Evolutionary conservation across 2,329 filamentous ascomycete genomes (phyloP).

Genomic region (Aspergillus fijiensis): DNA sequence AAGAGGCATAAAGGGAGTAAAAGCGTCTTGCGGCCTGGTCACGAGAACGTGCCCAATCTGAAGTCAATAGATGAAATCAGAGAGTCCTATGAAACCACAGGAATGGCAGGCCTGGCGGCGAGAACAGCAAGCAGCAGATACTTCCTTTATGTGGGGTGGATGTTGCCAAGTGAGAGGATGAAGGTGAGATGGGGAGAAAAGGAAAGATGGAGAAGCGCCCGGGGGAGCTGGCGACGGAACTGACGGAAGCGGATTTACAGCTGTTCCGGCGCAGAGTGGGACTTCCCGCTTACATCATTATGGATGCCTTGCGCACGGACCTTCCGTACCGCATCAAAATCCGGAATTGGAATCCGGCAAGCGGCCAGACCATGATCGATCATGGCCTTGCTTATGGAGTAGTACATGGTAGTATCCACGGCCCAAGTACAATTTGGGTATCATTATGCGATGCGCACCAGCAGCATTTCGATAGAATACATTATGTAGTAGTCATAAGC

Average conservation of each 20-base stretch:
- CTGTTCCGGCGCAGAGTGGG: not conserved
- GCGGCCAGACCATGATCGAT: too few relatives aligned
- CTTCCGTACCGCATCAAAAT: not conserved
- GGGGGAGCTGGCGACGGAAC: not conserved
- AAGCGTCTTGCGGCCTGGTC: slow-evolving; percentile 7
- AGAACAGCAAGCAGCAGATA: slow-evolving; percentile 19
- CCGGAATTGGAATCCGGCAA: not conserved
- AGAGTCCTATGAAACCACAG: slow-evolving; percentile 25
- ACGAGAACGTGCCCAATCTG: slow-evolving; percentile 9
- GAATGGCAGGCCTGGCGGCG: slow-evolving; percentile 23
- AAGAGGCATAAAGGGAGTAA: slow-evolving; percentile 6
- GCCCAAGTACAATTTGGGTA: too few relatives aligned
- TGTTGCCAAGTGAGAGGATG: not conserved
- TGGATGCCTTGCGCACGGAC: not conserved
- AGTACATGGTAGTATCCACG: too few relatives aligned
- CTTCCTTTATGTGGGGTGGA: not conserved
- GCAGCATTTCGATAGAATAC: too few relatives aligned
- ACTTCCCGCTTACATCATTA: not conserved
- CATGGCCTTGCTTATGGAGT: too few relatives aligned
- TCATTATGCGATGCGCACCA: too few relatives aligned
- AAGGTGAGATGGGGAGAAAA: not conserved
- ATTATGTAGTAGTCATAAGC: too few relatives aligned
- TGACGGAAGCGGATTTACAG: not conserved
- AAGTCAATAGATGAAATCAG: slow-evolving; percentile 12
- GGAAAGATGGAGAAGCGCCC: not conserved